phyloP scores from a whole-genome alignment of 1,284 basidiomycete species.

The Malassezia nana region DNA sequence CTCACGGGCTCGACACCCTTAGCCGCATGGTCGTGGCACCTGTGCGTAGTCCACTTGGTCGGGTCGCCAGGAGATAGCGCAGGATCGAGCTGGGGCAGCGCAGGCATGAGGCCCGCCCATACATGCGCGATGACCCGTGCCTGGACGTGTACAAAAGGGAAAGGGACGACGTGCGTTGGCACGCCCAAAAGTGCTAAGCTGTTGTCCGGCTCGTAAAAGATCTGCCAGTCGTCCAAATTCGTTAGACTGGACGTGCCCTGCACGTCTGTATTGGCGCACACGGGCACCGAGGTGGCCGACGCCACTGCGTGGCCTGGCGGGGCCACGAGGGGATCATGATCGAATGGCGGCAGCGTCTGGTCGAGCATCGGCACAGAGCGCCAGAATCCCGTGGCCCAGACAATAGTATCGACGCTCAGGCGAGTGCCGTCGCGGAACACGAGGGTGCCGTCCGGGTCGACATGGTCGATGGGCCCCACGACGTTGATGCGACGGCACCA shows the following conservation, averaged over 20 bases:
- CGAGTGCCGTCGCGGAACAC: constrained; percentile 17
- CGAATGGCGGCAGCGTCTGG: constrained; percentile 21
- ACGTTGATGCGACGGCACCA: constrained; percentile 35
- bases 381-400: constrained; percentile 45
- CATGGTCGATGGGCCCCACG: constrained; percentile 20
- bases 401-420: constrained; percentile 29
- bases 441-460: constrained; percentile 16
- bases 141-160: constrained; percentile 35
- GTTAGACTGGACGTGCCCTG: constrained; percentile 14
- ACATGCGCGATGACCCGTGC: constrained; percentile 11
- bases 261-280: background rate
- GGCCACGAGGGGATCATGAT: constrained; percentile 16
- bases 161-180: constrained; percentile 36
- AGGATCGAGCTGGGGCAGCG: constrained; percentile 21
- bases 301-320: background rate
- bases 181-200: constrained; percentile 29
- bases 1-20: background rate
- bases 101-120: constrained; percentile 17
- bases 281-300: background rate
- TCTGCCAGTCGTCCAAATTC: constrained; percentile 39
- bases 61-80: constrained; percentile 17
- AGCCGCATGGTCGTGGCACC: background rate
- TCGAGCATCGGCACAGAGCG: constrained; percentile 30
- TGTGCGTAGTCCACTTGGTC: constrained; percentile 18
- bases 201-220: constrained; percentile 29